These are phyloP conservation scores for Aspergillus mulundensis DNA, from an alignment of 495 filamentous ascomycete species.

Conservation along the genomic window DNA sequence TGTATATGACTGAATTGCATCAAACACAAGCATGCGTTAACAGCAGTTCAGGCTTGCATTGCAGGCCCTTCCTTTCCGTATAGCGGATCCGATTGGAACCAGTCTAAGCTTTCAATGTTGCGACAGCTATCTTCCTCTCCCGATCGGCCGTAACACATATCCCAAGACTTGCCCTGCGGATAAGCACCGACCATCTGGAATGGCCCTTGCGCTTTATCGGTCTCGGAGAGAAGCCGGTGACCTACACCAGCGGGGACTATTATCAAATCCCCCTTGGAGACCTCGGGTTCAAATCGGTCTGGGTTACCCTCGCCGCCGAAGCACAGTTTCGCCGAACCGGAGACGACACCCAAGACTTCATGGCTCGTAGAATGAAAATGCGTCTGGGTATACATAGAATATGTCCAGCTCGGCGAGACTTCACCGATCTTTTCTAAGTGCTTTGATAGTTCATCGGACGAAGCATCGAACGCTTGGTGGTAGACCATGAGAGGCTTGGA, in stretches of 20 bases:
- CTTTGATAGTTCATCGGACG: constrained; percentile 46
- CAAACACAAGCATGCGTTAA: background rate
- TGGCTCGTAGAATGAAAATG: constrained; percentile 67
- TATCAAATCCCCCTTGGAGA: constrained; percentile 58
- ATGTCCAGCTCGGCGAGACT: constrained; percentile 61
- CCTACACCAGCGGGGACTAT: constrained; percentile 64
- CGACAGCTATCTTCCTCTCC: constrained; percentile 49
- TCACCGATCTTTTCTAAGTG: constrained; percentile 50
- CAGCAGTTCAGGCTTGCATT: constrained; percentile 28
- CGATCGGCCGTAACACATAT: constrained; percentile 64
- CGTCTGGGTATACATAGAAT: constrained; percentile 60
- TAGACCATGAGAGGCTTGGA: constrained; percentile 60
- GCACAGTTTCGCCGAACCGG: constrained; percentile 57
- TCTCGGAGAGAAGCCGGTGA: constrained; percentile 58
- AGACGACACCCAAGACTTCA: constrained; percentile 59
- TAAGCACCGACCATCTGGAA: constrained; percentile 69
- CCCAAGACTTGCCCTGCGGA: constrained; percentile 54
- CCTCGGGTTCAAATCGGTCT: constrained; percentile 48
- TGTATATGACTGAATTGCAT: background rate
- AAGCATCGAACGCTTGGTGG: constrained; percentile 48
- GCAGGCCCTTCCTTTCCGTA: constrained; percentile 55
- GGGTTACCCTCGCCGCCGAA: constrained; percentile 65
- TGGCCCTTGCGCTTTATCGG: constrained; percentile 29
- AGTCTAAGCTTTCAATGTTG: constrained; percentile 43
- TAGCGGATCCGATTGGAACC: constrained; percentile 58